phyloP scores from a whole-genome alignment of 2,329 filamentous ascomycete genomes.

The Orbilia quercus region DNA sequence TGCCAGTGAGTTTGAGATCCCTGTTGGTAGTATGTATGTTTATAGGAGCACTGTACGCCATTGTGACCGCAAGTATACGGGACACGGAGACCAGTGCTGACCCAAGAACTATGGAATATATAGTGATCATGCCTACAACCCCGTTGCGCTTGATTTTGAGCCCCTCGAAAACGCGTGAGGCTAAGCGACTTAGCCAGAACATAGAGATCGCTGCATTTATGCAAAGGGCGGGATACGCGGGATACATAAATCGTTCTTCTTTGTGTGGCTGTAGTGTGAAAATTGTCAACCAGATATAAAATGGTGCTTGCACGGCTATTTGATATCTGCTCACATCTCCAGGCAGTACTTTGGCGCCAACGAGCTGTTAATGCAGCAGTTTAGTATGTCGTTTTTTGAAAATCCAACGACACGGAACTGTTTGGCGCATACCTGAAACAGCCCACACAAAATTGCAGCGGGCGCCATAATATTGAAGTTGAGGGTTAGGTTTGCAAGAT shows the following conservation, averaged over 20 bases:
- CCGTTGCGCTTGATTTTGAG: background rate
- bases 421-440: conserved; percentile 64
- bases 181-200: conserved; percentile 10
- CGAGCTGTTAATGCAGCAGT: background rate
- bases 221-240: conserved; percentile 87
- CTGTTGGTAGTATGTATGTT: conserved; percentile 65
- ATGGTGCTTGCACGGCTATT: conserved; percentile 76
- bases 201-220: conserved; percentile 87
- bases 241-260: conserved; percentile 99
- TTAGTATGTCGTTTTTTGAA: background rate
- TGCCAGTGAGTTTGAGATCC: conserved; percentile 55
- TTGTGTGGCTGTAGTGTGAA: conserved; percentile 96
- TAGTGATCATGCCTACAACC: background rate
- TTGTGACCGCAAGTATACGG: conserved; percentile 80
- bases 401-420: no score
- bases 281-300: conserved; percentile 93
- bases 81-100: conserved; percentile 71
- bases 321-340: background rate
- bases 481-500: conserved; percentile 86
- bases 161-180: conserved; percentile 9
- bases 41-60: conserved; percentile 85
- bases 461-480: conserved; percentile 98
- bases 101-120: conserved; percentile 21
- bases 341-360: conserved; percentile 71
- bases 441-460: conserved; percentile 78